phyloP scores from a whole-genome alignment of 306 rosid genomes.

The Spatholobus suberectus region DNA sequence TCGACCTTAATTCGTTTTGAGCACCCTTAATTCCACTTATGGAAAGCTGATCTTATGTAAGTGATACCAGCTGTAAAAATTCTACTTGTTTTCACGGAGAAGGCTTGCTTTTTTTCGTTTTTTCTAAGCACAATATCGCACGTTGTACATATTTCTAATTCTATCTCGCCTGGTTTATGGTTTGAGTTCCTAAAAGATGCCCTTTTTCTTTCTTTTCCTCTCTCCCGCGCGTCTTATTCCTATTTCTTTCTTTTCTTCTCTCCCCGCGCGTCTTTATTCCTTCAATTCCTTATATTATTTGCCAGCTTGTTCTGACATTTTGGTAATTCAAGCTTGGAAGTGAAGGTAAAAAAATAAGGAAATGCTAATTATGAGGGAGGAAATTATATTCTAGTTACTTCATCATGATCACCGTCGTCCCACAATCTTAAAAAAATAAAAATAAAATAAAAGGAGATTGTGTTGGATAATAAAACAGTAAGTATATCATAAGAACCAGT shows the following conservation, averaged over 20 bases:
- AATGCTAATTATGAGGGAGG: not conserved
- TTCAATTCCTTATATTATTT: not conserved
- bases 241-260: too few relatives aligned
- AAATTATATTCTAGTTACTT: not conserved
- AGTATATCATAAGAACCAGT: not conserved
- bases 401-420: not conserved
- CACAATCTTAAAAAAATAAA: not conserved
- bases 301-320: not conserved
- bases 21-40: not conserved
- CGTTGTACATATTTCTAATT: conserved; percentile 14
- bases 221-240: too few relatives aligned
- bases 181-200: not conserved
- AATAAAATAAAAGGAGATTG: not conserved
- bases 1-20: not conserved
- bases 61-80: not conserved
- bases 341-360: not conserved
- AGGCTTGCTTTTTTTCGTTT: not conserved
- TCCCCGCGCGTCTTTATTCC: not conserved
- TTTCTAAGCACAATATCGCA: not conserved
- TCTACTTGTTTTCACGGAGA: not conserved
- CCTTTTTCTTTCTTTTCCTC: not conserved
- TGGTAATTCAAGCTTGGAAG: not conserved
- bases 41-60: not conserved
- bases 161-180: not conserved
- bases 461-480: not conserved